These are phyloP conservation scores for Penicillium cosmopolitanum DNA, from an alignment of 495 filamentous ascomycete genomes.

Conservation along the genomic window DNA sequence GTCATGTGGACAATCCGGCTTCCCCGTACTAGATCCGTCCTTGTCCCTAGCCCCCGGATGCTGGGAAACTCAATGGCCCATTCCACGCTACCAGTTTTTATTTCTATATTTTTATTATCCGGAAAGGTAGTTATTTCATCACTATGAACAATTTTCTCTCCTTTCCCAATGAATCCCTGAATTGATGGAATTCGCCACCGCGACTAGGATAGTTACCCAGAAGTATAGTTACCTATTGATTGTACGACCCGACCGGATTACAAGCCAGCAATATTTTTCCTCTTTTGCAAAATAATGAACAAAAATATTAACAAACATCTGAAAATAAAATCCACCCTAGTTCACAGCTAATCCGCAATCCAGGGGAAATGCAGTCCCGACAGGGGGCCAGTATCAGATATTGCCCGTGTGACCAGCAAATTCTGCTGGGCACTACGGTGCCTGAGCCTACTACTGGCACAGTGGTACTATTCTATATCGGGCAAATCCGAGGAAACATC, in stretches of 20 bases:
- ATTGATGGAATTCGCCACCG: neutral
- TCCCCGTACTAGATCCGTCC: neutral
- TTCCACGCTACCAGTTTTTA: neutral
- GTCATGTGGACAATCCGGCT: conserved; percentile 4
- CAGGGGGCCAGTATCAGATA: neutral
- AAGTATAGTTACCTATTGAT: neutral
- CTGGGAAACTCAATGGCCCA: conserved; percentile 3
- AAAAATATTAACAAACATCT: neutral
- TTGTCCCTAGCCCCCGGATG: neutral
- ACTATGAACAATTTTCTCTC: neutral
- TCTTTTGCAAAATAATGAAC: neutral
- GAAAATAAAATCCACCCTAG: neutral
- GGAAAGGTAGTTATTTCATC: neutral
- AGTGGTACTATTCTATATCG: conserved; percentile 19
- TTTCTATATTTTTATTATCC: neutral
- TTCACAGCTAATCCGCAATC: neutral
- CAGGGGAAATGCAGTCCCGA: conserved; percentile 3
- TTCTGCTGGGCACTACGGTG: neutral
- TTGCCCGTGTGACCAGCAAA: conserved; percentile 20
- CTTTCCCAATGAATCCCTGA: neutral
- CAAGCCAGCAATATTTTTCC: neutral
- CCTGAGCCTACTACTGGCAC: neutral
- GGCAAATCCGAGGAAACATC: conserved; percentile 23
- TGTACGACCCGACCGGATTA: neutral
- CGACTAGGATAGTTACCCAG: no score